Base-by-base conservation (phyloP, 345 rosid species). In the Geranium rotundifolium region DNA sequence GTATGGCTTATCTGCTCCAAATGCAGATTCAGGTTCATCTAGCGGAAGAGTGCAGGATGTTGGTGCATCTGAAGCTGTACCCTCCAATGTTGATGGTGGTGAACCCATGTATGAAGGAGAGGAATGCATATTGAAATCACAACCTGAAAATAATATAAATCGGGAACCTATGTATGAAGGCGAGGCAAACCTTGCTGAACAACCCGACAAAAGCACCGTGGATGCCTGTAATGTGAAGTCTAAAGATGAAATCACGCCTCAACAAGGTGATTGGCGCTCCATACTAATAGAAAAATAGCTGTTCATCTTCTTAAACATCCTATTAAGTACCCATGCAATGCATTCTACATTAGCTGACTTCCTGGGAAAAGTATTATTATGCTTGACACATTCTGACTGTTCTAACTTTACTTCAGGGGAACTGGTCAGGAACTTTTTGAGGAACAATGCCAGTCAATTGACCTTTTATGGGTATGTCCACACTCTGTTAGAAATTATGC, bases 51-150 rank as follows among this genome's bases (percentile, higher is more conserved):
- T 73, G 57, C 81, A 80, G 71, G 79, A 57, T 57, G 57, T 65
- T 15, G 91, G 86, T 67, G 80, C 69, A 31, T 63, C 82, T 39
- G 84, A 79, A 65, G 72, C 80, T 50, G 46, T 79, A 59, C 60
- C 83, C 16, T 83, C 91, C 15, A 80, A 82, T 41, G 73, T 84
- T 54, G 83, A 83, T 78, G 91, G 77, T 19, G 82, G 84, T 78
- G 99, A 90, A 69, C 97, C 99, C 69, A 80, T 90, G 60, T 90
- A 95, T 73, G 97, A 95, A 76, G 99, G 97, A 59, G 97, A 95
- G 74, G 97, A 93, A 80, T 81, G 97, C 72, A 86, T 90, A 57
- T 54, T 81, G 60, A 90, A 93, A 72, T 74, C 90, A 67, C 85
- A 76, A 69, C 65, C 81, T 68, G 60, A 75, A 54, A 65, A 58